A percentile compares a stretch with the other conserved stretches of the same genome.
Evolutionary conservation across 2,329 filamentous ascomycete genomes (phyloP).

Genomic region (Teratosphaeriaceae sp.): DNA sequence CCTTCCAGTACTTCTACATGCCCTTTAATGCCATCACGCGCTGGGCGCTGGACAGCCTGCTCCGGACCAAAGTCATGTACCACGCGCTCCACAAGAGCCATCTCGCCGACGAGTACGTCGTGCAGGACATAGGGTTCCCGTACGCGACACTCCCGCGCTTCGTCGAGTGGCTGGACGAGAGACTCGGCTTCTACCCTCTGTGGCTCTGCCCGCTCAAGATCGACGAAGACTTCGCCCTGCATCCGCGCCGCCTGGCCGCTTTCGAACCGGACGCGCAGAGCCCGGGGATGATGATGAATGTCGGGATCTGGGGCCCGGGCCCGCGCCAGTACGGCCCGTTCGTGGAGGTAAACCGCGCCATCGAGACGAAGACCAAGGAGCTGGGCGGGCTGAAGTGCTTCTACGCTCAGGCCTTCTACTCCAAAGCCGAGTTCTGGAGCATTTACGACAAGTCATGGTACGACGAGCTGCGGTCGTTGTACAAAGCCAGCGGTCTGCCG

Average conservation of each 20-base stretch:
- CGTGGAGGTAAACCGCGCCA: constrained; percentile 59
- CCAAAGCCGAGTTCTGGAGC: constrained; percentile 62
- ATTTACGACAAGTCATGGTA: constrained; percentile 58
- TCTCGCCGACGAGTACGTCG: constrained; percentile 49
- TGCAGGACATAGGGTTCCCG: constrained; percentile 58
- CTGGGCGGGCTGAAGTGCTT: constrained; percentile 80
- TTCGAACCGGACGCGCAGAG: constrained; percentile 1
- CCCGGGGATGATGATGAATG: constrained; percentile 35
- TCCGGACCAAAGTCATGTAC: constrained; percentile 57
- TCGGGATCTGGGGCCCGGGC: constrained; percentile 75
- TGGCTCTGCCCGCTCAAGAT: constrained; percentile 51
- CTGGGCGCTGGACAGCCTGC: constrained; percentile 52
- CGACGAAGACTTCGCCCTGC: constrained; percentile 18
- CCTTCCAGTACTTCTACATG: constrained; percentile 54
- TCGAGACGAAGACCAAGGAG: constrained; percentile 62
- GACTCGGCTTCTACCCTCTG: constrained; percentile 48
- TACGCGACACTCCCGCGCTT: constrained; percentile 46
- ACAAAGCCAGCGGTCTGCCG: constrained; percentile 55
- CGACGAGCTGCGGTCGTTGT: constrained; percentile 55
- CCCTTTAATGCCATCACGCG: constrained; percentile 56
- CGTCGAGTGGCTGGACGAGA: constrained; percentile 44
- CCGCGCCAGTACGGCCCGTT: constrained; percentile 53
- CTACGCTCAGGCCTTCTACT: constrained; percentile 80
- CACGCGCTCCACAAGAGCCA: constrained; percentile 55
- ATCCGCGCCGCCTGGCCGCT: constrained; percentile 4